Conservation (phyloP, 352 stramenopile genomes). For the Globisporangium emineosum region DNA sequence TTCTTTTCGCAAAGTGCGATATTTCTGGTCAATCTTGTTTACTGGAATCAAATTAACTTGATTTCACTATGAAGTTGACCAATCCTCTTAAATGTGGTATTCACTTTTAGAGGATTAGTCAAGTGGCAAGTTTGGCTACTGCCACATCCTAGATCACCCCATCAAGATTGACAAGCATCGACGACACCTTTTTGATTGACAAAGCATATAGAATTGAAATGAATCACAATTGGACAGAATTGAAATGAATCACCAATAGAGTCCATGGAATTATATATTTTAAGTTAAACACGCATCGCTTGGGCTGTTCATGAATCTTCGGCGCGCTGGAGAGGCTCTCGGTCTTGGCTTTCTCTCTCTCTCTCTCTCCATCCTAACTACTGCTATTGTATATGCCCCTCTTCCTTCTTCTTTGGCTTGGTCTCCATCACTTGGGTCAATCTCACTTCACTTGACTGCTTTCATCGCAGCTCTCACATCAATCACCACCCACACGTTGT, state of each 20-base stretch:
- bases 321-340: not conserved
- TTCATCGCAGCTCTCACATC: slow-evolving; percentile 1
- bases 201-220: not conserved
- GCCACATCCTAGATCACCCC: no score
- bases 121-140: no score
- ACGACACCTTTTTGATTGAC: not conserved
- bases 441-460: not conserved
- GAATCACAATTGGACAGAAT: not conserved
- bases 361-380: slow-evolving; percentile 6
- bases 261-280: slow-evolving; percentile 8
- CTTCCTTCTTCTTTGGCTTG: not conserved
- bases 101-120: no score
- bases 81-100: no score
- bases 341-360: not conserved
- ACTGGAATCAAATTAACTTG: no score
- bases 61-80: no score
- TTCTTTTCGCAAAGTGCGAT: not conserved
- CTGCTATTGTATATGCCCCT: not conserved
- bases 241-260: not conserved
- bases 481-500: no score
- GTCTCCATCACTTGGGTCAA: not conserved
- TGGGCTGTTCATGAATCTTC: not conserved
- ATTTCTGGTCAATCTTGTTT: no score
- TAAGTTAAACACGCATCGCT: slow-evolving; percentile 8
- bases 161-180: not conserved